Conservation (phyloP, 1,284 basidiomycete genomes). For the Hemileia vastatrix region DNA sequence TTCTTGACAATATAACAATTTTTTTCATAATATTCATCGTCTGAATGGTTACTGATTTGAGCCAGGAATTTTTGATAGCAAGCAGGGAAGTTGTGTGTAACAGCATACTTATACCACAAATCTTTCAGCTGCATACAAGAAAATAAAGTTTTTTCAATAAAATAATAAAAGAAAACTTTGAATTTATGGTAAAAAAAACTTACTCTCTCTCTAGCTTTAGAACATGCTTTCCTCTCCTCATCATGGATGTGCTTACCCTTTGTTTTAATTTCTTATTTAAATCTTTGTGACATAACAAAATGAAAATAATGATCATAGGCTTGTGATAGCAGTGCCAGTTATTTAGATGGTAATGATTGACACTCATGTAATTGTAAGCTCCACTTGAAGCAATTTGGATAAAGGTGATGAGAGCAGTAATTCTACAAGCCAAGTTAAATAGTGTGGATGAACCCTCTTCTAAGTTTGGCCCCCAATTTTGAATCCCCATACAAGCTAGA, state of each 20-base stretch:
- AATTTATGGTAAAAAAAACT: neutral
- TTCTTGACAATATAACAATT: neutral
- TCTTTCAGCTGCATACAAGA: neutral
- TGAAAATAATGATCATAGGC: conserved; percentile 1
- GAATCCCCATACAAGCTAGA: conserved; percentile 2
- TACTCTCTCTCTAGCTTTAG: neutral
- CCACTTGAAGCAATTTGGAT: neutral
- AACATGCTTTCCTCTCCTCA: neutral
- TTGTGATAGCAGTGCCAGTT: neutral
- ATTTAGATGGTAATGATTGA: neutral
- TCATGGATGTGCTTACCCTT: neutral
- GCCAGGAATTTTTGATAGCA: neutral
- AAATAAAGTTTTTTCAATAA: no score
- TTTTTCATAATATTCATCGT: neutral
- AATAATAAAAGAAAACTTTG: no score
- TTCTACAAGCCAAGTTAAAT: conserved; percentile 6
- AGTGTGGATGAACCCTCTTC: no score
- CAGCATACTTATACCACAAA: neutral
- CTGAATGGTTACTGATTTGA: neutral
- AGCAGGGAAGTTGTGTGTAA: neutral
- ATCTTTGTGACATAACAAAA: neutral
- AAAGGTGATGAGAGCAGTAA: neutral
- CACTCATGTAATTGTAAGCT: conserved; percentile 1
- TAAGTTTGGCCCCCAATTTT: conserved; percentile 3
- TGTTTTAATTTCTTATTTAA: neutral